These are phyloP conservation scores for Neodidymelliopsis sp. DNA, from an alignment of 2,329 filamentous ascomycete species.

Conservation along the genomic window DNA sequence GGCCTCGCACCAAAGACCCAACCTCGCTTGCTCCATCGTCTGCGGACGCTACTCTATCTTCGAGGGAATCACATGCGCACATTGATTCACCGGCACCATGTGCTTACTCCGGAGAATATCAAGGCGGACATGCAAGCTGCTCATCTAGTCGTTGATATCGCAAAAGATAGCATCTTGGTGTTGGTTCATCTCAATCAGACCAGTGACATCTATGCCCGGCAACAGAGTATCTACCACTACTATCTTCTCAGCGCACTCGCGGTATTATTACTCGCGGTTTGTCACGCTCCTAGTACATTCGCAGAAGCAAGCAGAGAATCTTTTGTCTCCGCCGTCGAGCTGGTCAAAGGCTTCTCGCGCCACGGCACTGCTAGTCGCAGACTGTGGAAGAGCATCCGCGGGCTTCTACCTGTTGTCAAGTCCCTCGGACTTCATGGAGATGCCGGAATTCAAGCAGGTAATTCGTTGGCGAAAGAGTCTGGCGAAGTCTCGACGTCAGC, in stretches of 20 bases:
- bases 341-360: constrained; percentile 30
- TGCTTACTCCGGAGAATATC: constrained; percentile 27
- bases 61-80: constrained; percentile 29
- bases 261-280: constrained; percentile 27
- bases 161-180: constrained; percentile 30
- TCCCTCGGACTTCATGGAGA: constrained; percentile 17
- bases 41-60: constrained; percentile 26
- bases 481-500: neutral
- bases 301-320: constrained; percentile 25
- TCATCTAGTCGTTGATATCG: constrained; percentile 26
- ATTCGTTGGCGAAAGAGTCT: neutral
- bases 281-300: constrained; percentile 29
- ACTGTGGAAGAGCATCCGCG: constrained; percentile 31
- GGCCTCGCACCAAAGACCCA: constrained; percentile 19
- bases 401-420: constrained; percentile 25
- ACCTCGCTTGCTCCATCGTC: constrained; percentile 23
- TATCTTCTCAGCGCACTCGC: constrained; percentile 30
- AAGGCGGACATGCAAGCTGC: constrained; percentile 20
- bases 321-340: constrained; percentile 27
- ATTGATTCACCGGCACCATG: constrained; percentile 30
- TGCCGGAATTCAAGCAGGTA: neutral
- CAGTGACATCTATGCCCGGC: constrained; percentile 30
- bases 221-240: constrained; percentile 30
- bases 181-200: constrained; percentile 28
- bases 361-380: constrained; percentile 27